Evolutionary conservation across 306 rosid genomes (phyloP).

Genomic region (Cicer yamashitae): DNA sequence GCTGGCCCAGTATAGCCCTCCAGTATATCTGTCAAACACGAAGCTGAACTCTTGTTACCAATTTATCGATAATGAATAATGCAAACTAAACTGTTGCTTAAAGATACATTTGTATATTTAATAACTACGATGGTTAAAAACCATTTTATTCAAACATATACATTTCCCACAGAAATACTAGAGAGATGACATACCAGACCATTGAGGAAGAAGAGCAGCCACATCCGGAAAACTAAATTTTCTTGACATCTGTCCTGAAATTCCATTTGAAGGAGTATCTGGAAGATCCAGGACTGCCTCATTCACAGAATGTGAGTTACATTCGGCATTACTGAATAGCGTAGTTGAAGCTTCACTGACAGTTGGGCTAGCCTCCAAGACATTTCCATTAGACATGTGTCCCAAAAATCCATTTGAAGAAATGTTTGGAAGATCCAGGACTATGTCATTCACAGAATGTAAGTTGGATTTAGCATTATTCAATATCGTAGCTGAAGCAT

Average conservation of each 20-base stretch:
- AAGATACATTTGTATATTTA: conserved; percentile 15
- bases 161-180: conserved; percentile 19
- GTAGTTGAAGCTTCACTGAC: conserved; percentile 72
- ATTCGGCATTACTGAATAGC: conserved; percentile 60
- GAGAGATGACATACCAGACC: conserved; percentile 66
- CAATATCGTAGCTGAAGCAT: conserved; percentile 68
- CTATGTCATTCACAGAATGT: conserved; percentile 61
- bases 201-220: conserved; percentile 77
- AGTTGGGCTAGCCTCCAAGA: conserved; percentile 62
- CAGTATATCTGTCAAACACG: conserved; percentile 69
- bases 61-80: neutral
- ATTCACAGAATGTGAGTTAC: conserved; percentile 65
- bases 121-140: conserved; percentile 1
- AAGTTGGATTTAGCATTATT: conserved; percentile 62
- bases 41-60: conserved; percentile 23
- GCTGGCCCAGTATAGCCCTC: conserved; percentile 84
- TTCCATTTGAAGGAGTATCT: conserved; percentile 70
- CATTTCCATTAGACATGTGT: conserved; percentile 54
- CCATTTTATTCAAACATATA: conserved; percentile 16
- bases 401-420: conserved; percentile 70
- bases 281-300: conserved; percentile 60
- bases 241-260: conserved; percentile 73
- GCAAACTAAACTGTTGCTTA: conserved; percentile 15
- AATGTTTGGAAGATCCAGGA: conserved; percentile 59
- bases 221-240: conserved; percentile 87